phyloP scores from a whole-genome alignment of 148 eudicot species.

The Chenopodium suecicum region DNA sequence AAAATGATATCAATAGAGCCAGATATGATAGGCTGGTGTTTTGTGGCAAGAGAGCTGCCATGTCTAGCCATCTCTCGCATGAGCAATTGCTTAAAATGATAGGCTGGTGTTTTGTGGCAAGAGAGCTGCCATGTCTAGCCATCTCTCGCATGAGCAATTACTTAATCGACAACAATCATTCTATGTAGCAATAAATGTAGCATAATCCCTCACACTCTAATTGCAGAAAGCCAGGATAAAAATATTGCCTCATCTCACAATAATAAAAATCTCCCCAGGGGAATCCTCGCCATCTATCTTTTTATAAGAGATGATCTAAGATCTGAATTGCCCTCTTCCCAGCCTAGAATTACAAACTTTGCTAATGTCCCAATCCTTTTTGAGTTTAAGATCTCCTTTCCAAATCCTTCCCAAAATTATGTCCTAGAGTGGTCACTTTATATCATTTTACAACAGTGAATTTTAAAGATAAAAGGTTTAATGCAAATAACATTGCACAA shows the following conservation, averaged over 20 bases:
- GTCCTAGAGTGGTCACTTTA: not conserved
- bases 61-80: not conserved
- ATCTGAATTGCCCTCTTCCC: constrained; percentile 4
- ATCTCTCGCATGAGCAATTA: not conserved
- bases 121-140: not conserved
- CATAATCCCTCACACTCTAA: not conserved
- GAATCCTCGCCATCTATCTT: not conserved
- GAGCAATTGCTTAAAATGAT: not conserved
- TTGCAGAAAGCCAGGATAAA: not conserved
- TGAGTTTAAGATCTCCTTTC: not conserved
- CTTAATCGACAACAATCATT: not conserved
- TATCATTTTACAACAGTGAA: too few relatives aligned
- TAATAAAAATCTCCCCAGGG: not conserved
- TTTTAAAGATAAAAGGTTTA: not conserved
- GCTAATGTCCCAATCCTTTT: not conserved
- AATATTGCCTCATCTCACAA: not conserved
- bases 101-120: not conserved
- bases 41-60: not conserved
- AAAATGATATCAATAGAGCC: not conserved
- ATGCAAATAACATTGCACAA: not conserved
- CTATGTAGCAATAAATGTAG: not conserved
- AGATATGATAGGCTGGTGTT: not conserved
- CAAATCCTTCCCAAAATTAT: not conserved
- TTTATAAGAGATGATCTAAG: not conserved
- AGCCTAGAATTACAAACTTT: not conserved